Evolutionary conservation across 2,329 filamentous ascomycete species (phyloP), one percentile per base, ranked within the genome.

Genomic region (Capronia americana): DNA sequence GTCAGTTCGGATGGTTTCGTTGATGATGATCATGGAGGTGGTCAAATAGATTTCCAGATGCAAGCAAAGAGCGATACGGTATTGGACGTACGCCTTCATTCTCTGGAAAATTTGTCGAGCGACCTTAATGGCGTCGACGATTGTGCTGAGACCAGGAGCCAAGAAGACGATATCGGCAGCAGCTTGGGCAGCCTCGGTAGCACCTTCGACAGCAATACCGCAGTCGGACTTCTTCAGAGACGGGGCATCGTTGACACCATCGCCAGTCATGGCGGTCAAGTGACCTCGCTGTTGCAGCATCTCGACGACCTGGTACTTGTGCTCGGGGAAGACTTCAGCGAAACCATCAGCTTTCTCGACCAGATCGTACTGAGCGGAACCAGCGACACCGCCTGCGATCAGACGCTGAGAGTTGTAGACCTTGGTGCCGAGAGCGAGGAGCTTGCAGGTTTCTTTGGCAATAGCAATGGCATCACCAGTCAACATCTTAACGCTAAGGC

Each of bases 371-470:
- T 91, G 88, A 67, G 88, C 88, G 70, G 88, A 87, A 73, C 90
- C 90, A 66, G 87, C 85, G 68, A 92, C 85, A 83, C 90, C 90
- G 80, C 89, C 89, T 80, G 91, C 88, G 73, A 92, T 91, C 71
- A 92, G 86, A 81, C 88, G 89, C 76, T 90, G 87, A 67, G 90
- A 92, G 83, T 92, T 91, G 84, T 92, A 92, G 72, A 92, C 90
- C 84, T 92, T 92, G 77, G 90, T 92, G 73, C 89, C 89, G 66
- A 92, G 87, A 72, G 89, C 88, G 77, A 92, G 84, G 88, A 92
- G 92, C 83, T 91, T 91, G 86, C 90, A 92, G 72, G 90, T 92
- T 81, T 92, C 90, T 83, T 92, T 92, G 66, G 90, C 90, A 72
- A 92, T 92, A 74, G 90, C 89, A 73, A 92, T 90, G 71, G 90